Conservation (phyloP, 495 filamentous ascomycete species). For the Venustampulla echinocandica region DNA sequence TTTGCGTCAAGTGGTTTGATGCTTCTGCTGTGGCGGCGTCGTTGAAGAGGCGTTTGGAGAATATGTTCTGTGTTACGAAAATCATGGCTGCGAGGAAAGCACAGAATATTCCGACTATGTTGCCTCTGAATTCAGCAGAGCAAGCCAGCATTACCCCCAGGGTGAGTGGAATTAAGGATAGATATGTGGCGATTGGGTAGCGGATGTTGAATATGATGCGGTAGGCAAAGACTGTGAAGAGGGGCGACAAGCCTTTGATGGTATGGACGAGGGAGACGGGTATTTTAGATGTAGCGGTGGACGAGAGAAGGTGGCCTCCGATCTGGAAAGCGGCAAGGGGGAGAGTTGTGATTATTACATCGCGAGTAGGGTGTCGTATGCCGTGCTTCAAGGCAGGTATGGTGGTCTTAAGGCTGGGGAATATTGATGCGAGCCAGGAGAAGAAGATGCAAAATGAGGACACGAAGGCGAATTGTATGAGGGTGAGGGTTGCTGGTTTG, state of each 20-base stretch:
- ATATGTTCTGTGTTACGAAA: constrained; percentile 98
- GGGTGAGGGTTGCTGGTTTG: constrained; percentile 84
- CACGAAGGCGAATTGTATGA: constrained; percentile 93
- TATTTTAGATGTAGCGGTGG: constrained; percentile 86
- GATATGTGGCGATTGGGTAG: constrained; percentile 81
- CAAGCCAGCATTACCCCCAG: constrained; percentile 92
- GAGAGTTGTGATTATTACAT: constrained; percentile 78
- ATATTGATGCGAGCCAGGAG: constrained; percentile 59
- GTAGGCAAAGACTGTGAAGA: constrained; percentile 93
- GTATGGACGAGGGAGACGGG: constrained; percentile 96
- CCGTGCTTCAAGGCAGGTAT: constrained; percentile 75
- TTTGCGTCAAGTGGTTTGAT: constrained; percentile 47
- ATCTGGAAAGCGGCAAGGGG: constrained; percentile 91
- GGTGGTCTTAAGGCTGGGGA: constrained; percentile 54
- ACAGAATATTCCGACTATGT: constrained; percentile 79
- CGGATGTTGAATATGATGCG: constrained; percentile 77
- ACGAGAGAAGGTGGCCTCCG: constrained; percentile 84
- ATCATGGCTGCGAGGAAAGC: constrained; percentile 82
- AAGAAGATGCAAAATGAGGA: constrained; percentile 77
- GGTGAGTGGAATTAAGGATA: constrained; percentile 87
- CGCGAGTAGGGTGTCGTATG: constrained; percentile 70
- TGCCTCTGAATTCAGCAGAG: constrained; percentile 77
- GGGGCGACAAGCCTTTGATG: constrained; percentile 96
- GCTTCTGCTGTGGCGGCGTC: constrained; percentile 76
- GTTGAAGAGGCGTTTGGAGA: constrained; percentile 98